These are phyloP conservation scores for Alternaria angustiovoidea DNA, from an alignment of 2,329 filamentous ascomycete genomes.

Conservation along the genomic window DNA sequence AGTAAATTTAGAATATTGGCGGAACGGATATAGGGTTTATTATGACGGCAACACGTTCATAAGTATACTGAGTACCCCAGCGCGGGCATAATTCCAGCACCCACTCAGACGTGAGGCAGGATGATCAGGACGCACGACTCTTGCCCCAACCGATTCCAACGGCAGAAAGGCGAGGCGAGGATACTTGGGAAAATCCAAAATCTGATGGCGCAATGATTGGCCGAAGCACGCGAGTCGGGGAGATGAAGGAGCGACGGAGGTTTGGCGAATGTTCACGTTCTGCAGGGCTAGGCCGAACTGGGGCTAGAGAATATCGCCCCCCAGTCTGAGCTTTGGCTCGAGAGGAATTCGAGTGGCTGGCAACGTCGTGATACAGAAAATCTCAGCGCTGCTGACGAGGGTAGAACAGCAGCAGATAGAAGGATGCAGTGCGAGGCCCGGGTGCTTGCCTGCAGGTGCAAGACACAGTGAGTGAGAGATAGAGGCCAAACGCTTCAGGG, in stretches of 20 bases:
- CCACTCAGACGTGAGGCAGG: conserved; percentile 11
- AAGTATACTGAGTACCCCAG: not conserved
- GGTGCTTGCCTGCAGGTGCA: conserved; percentile 19
- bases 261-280: conserved; percentile 34
- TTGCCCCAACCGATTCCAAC: conserved; percentile 5
- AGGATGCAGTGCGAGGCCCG: conserved; percentile 6
- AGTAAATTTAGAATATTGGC: not conserved
- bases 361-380: conserved; percentile 22
- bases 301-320: conserved; percentile 18
- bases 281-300: conserved; percentile 21
- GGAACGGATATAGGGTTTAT: not conserved
- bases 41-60: conserved; percentile 2
- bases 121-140: conserved; percentile 6
- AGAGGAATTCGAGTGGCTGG: conserved; percentile 18
- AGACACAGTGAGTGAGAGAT: conserved; percentile 18
- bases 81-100: conserved; percentile 3
- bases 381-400: conserved; percentile 14
- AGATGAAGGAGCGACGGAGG: conserved; percentile 46
- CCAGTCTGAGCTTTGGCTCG: conserved; percentile 15
- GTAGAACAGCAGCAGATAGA: conserved; percentile 24
- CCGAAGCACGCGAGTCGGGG: conserved; percentile 40
- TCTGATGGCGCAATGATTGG: conserved; percentile 33
- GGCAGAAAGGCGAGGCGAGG: conserved; percentile 14
- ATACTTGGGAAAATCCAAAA: conserved; percentile 22
- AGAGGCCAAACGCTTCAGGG: conserved; percentile 26